Evolutionary conservation across 1,284 basidiomycete species (phyloP), one percentile per base, ranked within the genome.

Genomic region (Trametes hirsuta): DNA sequence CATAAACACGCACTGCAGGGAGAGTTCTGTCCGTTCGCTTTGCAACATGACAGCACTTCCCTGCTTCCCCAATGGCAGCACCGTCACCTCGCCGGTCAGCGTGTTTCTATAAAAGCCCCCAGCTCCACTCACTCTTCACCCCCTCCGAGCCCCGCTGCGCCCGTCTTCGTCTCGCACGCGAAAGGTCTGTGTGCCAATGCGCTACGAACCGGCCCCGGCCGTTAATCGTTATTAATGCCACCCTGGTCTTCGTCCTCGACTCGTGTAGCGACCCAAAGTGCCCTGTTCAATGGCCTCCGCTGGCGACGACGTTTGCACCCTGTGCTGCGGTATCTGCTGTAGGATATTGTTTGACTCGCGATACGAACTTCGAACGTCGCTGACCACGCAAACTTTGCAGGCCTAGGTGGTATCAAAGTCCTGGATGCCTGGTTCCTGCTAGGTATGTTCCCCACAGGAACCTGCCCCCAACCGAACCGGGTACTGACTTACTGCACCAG

Each of bases 321-420:
- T n/a, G 18, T 50, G 61, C 21, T 68, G 63, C 42, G 62, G 56
- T n/a, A 39, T 46, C 18, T 66, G 63, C 55, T 68, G 67, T 68
- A 49, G 39, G 65, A 18, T 18, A 1, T 18, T 57, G n/a, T 21
- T 10, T n/a, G 8, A 18, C 18, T 15, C 21, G 8, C 25, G 54
- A 55, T 41, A 30, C 6, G 6, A 15, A 30, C 14, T 35, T 24
- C 34, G 30, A 50, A 24, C 22, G 4, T 24, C 30, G 30, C 8
- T 30, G 30, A 30, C 30, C 30, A 8, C 8, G 30, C 30, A 30
- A 5, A 5, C 8, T 30, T 30, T 8, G 24, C 42, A 66, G 65
- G 61, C 24, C 25, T 59, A 6, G 39, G 39, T 35, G 60, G 65
- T 40, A 60, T 63, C 18, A 48, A 58, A 11, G 47, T 53, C 3